Conservation (phyloP, 2,329 filamentous ascomycete genomes). For the Setomelanomma holmii region DNA sequence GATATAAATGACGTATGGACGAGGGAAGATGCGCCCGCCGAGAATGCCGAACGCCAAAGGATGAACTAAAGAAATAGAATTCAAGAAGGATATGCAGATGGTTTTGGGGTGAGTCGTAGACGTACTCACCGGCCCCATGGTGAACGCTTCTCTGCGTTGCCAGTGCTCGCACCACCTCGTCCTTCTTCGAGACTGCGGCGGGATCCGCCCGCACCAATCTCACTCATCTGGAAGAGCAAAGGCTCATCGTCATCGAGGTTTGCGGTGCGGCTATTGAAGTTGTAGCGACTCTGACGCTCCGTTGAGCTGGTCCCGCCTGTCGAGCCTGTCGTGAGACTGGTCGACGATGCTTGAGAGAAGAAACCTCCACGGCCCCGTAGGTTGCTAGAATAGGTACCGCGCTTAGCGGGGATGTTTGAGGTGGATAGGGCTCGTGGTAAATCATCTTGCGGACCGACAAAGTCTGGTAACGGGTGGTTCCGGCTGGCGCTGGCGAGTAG, state of each 20-base stretch:
- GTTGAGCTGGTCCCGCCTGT: constrained; percentile 45
- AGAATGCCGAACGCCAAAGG: neutral
- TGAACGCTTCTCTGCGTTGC: constrained; percentile 35
- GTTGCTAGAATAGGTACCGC: constrained; percentile 29
- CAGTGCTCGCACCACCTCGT: constrained; percentile 37
- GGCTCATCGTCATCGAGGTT: constrained; percentile 70
- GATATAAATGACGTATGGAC: constrained; percentile 1
- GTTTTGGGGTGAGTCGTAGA: neutral
- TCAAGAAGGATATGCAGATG: neutral
- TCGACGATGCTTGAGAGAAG: constrained; percentile 42
- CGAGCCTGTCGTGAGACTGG: constrained; percentile 37
- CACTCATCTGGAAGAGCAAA: constrained; percentile 75
- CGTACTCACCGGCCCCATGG: constrained; percentile 27
- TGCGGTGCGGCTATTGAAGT: constrained; percentile 52
- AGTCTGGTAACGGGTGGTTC: constrained; percentile 23
- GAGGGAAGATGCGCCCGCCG: neutral
- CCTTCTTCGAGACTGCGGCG: constrained; percentile 48
- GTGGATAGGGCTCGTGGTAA: constrained; percentile 34
- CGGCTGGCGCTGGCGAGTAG: constrained; percentile 36
- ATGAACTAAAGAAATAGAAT: neutral
- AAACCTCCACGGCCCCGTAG: constrained; percentile 40
- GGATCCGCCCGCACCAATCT: constrained; percentile 61
- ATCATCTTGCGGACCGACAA: constrained; percentile 35
- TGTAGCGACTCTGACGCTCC: constrained; percentile 50
- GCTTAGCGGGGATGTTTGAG: constrained; percentile 38